A percentile compares a stretch with the other conserved stretches of the same genome.
phyloP scores from a whole-genome alignment of 306 rosid species.

The Inga oerstediana region DNA sequence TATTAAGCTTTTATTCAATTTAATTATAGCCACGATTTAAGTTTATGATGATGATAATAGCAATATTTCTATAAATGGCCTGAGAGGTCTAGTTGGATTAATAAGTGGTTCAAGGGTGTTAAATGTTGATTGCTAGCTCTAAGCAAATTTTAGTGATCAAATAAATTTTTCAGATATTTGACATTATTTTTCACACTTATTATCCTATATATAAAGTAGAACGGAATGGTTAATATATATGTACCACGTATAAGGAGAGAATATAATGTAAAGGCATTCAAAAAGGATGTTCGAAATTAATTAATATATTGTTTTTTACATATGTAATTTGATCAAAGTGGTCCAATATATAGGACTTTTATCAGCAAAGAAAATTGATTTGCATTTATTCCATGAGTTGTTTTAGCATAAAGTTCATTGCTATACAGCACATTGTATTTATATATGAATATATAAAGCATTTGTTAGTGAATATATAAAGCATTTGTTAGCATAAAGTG shows the following conservation, averaged over 20 bases:
- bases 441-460: too few relatives aligned
- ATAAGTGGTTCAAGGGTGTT: background rate
- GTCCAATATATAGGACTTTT: background rate
- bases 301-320: too few relatives aligned
- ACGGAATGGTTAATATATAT: background rate
- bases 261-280: background rate
- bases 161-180: background rate
- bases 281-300: background rate
- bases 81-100: too few relatives aligned
- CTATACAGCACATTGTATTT: background rate
- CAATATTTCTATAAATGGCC: too few relatives aligned
- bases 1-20: too few relatives aligned
- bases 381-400: background rate
- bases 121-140: background rate
- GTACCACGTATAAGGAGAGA: background rate
- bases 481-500: too few relatives aligned
- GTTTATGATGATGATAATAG: too few relatives aligned
- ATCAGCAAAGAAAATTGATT: background rate
- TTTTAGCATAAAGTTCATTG: background rate
- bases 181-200: background rate
- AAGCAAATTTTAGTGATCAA: background rate
- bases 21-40: background rate
- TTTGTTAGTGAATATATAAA: too few relatives aligned
- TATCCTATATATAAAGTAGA: background rate
- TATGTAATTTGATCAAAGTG: background rate